Conservation (phyloP, 2,329 filamentous ascomycete species). For the Bipolaris cookei region DNA sequence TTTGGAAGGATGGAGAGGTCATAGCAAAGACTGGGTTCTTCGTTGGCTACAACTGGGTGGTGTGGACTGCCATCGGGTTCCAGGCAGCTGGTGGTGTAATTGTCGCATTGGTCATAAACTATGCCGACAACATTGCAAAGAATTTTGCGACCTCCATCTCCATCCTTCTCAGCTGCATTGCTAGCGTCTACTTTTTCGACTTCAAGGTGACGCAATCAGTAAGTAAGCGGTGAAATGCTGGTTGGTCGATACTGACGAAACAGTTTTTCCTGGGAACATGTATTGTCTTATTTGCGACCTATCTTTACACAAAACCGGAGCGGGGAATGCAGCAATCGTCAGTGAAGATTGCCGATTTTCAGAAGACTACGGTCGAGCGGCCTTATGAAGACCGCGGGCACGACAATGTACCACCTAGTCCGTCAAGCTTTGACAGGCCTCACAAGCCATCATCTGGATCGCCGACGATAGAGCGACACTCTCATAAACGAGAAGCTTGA, state of each 20-base stretch:
- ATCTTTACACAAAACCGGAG: constrained; percentile 78
- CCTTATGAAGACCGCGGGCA: constrained; percentile 21
- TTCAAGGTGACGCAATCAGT: constrained; percentile 67
- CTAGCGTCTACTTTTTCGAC: constrained; percentile 85
- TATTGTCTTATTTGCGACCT: constrained; percentile 81
- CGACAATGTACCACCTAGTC: constrained; percentile 15
- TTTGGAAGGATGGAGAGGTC: constrained; percentile 84
- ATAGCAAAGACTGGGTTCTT: constrained; percentile 90
- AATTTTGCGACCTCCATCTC: constrained; percentile 93
- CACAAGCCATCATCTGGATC: constrained; percentile 30
- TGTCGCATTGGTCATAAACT: constrained; percentile 81
- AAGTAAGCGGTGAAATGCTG: constrained; percentile 11
- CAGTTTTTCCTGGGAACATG: constrained; percentile 83
- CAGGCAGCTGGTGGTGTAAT: constrained; percentile 86
- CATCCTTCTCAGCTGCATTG: constrained; percentile 84
- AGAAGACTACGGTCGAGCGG: constrained; percentile 71
- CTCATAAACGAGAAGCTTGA: constrained; percentile 36
- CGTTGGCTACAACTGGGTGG: constrained; percentile 88
- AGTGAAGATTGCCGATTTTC: constrained; percentile 73
- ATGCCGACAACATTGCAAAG: constrained; percentile 88
- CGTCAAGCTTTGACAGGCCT: constrained; percentile 16
- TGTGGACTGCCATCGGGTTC: constrained; percentile 82
- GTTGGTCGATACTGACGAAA: constrained; percentile 7
- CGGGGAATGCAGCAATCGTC: constrained; percentile 61
- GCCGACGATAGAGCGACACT: constrained; percentile 32